A percentile compares a stretch with the other conserved stretches of the same genome.
phyloP scores from a whole-genome alignment of 2,329 filamentous ascomycete genomes.

The Talaromyces sp. region DNA sequence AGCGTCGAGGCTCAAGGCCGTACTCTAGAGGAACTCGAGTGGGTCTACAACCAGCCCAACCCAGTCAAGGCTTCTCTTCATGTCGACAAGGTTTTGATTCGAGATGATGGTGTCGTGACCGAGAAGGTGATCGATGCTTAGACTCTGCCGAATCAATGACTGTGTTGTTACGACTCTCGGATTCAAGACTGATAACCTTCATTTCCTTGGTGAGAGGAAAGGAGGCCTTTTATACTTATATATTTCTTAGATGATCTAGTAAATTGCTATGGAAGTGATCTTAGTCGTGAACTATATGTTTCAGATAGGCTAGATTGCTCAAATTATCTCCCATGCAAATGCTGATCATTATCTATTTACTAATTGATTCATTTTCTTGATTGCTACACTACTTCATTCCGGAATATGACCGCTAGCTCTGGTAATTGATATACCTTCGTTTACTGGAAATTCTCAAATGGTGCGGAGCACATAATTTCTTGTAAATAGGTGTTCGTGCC shows the following conservation, averaged over 20 bases:
- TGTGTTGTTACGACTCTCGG: neutral
- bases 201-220: constrained; percentile 2
- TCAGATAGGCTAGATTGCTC: neutral
- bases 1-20: constrained; percentile 27
- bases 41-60: constrained; percentile 17
- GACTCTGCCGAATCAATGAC: neutral
- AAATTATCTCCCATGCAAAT: neutral
- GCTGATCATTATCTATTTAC: neutral
- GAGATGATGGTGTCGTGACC: constrained; percentile 45
- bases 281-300: neutral
- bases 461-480: neutral
- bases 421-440: neutral
- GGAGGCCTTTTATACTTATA: neutral
- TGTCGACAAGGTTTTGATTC: constrained; percentile 49
- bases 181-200: neutral
- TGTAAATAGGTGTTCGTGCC: too few species aligned
- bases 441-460: neutral
- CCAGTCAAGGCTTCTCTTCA: constrained; percentile 48
- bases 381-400: neutral
- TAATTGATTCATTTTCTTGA: neutral
- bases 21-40: constrained; percentile 17
- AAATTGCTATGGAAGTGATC: neutral
- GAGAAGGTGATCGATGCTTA: constrained; percentile 42
- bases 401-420: neutral
- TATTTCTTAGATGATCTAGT: neutral